Conservation (phyloP, 257 asterid genomes). For the Capsicum chinense region DNA sequence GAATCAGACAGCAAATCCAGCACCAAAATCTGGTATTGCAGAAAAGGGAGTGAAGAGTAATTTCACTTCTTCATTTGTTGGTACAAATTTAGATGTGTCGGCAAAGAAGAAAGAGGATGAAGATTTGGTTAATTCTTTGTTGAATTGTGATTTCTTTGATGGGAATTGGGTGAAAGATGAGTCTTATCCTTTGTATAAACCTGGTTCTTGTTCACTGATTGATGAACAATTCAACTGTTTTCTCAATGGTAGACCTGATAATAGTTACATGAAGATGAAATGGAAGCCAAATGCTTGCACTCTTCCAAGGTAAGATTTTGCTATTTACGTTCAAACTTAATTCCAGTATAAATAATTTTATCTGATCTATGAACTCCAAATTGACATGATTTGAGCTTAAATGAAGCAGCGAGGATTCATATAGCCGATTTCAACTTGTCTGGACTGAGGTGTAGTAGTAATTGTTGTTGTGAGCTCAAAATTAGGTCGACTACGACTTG, state of each 20-base stretch:
- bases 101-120: constrained; percentile 14
- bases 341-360: neutral
- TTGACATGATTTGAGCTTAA: no score
- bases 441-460: neutral
- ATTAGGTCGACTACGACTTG: no score
- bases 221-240: constrained; percentile 63
- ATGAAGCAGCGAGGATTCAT: neutral
- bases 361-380: neutral
- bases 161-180: constrained; percentile 72
- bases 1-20: constrained; percentile 19
- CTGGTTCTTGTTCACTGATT: constrained; percentile 58
- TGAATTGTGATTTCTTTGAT: constrained; percentile 53
- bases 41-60: constrained; percentile 18
- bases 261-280: constrained; percentile 44
- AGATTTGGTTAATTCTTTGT: constrained; percentile 32
- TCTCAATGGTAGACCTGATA: constrained; percentile 59
- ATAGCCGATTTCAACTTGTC: neutral
- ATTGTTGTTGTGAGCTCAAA: neutral
- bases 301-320: constrained; percentile 52
- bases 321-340: neutral
- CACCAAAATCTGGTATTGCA: constrained; percentile 25
- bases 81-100: constrained; percentile 8
- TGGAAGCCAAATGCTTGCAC: constrained; percentile 62
- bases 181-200: constrained; percentile 53
- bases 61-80: constrained; percentile 22